Percentiles rank a stretch among this genome's conserved stretches.
Evolutionary conservation across 1,284 basidiomycete species (phyloP).

Genomic region (Fomitopsis palustris): DNA sequence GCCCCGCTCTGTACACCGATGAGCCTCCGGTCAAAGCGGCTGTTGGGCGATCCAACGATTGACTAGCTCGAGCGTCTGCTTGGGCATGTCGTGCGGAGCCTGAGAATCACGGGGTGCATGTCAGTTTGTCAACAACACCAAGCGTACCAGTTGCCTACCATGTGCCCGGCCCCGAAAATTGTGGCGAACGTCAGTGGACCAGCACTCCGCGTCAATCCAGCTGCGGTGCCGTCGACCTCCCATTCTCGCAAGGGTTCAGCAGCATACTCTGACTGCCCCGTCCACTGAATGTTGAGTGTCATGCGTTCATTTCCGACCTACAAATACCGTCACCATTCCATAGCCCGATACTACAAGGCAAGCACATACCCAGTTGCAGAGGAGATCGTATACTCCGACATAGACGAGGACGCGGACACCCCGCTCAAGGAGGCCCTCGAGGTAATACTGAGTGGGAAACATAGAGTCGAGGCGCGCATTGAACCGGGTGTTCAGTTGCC

Average conservation of each 20-base stretch:
- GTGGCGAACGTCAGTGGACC: slow-evolving; percentile 63
- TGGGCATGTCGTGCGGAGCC: slow-evolving; percentile 63
- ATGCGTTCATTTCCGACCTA: slow-evolving; percentile 52
- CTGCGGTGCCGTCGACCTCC: slow-evolving; percentile 46
- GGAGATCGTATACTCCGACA: slow-evolving; percentile 68
- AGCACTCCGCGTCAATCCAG: slow-evolving; percentile 54
- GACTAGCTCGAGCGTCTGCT: slow-evolving; percentile 48
- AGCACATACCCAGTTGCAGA: slow-evolving; percentile 63
- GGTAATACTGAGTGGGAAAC: slow-evolving; percentile 47
- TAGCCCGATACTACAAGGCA: not conserved
- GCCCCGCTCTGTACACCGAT: not conserved
- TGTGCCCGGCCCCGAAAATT: slow-evolving; percentile 58
- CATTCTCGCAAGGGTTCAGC: slow-evolving; percentile 49
- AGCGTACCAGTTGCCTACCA: slow-evolving; percentile 43
- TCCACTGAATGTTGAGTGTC: slow-evolving; percentile 62
- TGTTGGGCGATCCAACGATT: slow-evolving; percentile 48
- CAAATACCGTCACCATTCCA: not conserved
- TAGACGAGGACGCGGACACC: slow-evolving; percentile 72
- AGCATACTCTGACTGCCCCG: slow-evolving; percentile 49
- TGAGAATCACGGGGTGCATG: slow-evolving; percentile 23
- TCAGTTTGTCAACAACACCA: not conserved
- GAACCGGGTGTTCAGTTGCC: slow-evolving; percentile 41
- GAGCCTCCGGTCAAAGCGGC: not conserved
- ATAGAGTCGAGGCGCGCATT: slow-evolving; percentile 33
- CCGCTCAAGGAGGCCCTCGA: slow-evolving; percentile 71